Conservation (phyloP, 2,329 filamentous ascomycete genomes). For the Fusarium tanahbumbuense region DNA sequence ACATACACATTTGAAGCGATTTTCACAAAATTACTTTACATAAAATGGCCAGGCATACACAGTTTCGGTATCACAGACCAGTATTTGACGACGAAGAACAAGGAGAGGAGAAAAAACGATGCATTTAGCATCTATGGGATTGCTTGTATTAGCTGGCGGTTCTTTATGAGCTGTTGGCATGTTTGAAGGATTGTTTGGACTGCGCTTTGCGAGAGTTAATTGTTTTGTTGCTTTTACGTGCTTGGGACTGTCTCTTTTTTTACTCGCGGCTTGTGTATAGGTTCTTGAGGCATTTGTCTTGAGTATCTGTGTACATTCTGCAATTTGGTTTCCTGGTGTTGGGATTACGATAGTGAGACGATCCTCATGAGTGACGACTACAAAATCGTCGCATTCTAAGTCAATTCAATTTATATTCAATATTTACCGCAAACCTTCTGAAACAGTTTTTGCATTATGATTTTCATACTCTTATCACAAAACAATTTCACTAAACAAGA, state of each 20-base stretch:
- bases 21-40: slow-evolving; percentile 26
- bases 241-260: slow-evolving; percentile 20
- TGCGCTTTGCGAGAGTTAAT: slow-evolving; percentile 23
- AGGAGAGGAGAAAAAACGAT: slow-evolving; percentile 17
- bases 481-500: no score
- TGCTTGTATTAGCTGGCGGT: slow-evolving; percentile 26
- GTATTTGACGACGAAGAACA: slow-evolving; percentile 37
- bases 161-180: slow-evolving; percentile 21
- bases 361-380: slow-evolving; percentile 50
- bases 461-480: no score
- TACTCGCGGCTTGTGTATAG: slow-evolving; percentile 14
- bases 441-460: not conserved
- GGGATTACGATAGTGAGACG: slow-evolving; percentile 50
- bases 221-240: slow-evolving; percentile 14
- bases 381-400: slow-evolving; percentile 46
- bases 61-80: slow-evolving; percentile 39
- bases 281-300: slow-evolving; percentile 1
- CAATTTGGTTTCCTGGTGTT: slow-evolving; percentile 40
- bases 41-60: slow-evolving; percentile 27
- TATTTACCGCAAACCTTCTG: slow-evolving; percentile 15
- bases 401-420: slow-evolving; percentile 41
- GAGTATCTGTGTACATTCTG: slow-evolving; percentile 9
- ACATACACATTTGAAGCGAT: slow-evolving; percentile 36
- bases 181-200: slow-evolving; percentile 22
- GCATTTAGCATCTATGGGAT: slow-evolving; percentile 24